Percentiles rank a stretch among this genome's conserved stretches.
Conservation (phyloP, 2,329 filamentous ascomycete species). For the Apiospora arundinis region DNA sequence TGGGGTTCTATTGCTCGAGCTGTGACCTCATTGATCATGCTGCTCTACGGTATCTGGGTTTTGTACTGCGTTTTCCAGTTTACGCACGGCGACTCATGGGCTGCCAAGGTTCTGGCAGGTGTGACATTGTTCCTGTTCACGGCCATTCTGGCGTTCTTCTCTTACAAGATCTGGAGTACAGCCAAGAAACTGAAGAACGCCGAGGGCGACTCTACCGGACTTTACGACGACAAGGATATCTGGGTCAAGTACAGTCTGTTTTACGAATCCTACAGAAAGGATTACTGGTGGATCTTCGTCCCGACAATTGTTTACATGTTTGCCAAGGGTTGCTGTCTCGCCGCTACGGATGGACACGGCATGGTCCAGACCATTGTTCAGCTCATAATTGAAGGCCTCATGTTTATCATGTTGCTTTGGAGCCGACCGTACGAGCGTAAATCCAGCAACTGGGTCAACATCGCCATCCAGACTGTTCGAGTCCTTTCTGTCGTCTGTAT, state of each 20-base stretch:
- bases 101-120: slow-evolving; percentile 81
- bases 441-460: slow-evolving; percentile 92
- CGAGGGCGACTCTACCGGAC: slow-evolving; percentile 73
- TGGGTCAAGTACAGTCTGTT: slow-evolving; percentile 98
- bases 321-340: slow-evolving; percentile 84
- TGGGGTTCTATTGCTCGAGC: slow-evolving; percentile 91
- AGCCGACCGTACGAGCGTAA: slow-evolving; percentile 84
- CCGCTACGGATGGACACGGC: slow-evolving; percentile 84
- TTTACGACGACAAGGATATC: slow-evolving; percentile 88
- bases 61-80: slow-evolving; percentile 97
- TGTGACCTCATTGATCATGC: slow-evolving; percentile 86
- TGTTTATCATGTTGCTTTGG: slow-evolving; percentile 84
- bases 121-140: slow-evolving; percentile 85
- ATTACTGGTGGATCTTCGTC: slow-evolving; percentile 97
- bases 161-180: slow-evolving; percentile 79
- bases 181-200: slow-evolving; percentile 73
- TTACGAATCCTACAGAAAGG: slow-evolving; percentile 93
- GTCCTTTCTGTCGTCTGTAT: slow-evolving; percentile 89
- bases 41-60: slow-evolving; percentile 94
- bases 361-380: slow-evolving; percentile 81
- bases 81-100: slow-evolving; percentile 92
- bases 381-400: slow-evolving; percentile 78
- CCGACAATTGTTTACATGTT: slow-evolving; percentile 91
- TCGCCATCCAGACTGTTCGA: slow-evolving; percentile 86
- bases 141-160: slow-evolving; percentile 79